phyloP scores from a whole-genome alignment of 169 alveolate species.

The Eimeria maxima region DNA sequence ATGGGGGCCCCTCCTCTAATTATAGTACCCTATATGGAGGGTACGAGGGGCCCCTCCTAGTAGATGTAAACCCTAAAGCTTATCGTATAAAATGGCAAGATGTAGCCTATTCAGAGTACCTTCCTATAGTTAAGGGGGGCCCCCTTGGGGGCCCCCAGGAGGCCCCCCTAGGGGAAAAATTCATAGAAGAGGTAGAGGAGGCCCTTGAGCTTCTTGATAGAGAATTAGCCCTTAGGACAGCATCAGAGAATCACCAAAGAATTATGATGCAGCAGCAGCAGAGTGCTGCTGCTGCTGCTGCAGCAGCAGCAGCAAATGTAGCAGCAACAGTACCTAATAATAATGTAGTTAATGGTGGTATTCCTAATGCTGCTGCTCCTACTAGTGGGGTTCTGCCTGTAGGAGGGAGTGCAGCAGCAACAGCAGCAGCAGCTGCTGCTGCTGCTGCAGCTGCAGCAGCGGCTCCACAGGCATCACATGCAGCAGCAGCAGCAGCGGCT shows the following conservation, averaged over 20 bases:
- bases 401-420: too few species aligned
- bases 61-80: slow-evolving; percentile 13
- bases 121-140: not conserved
- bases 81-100: not conserved
- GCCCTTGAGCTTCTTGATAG: slow-evolving; percentile 18
- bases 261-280: not conserved
- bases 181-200: not conserved
- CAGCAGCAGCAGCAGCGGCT: too few species aligned
- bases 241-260: not conserved
- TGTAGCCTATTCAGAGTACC: not conserved
- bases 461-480: too few species aligned
- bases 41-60: not conserved
- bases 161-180: not conserved
- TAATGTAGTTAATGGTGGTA: too few species aligned
- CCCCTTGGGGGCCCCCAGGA: too few species aligned
- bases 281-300: too few species aligned
- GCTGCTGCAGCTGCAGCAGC: too few species aligned
- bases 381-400: too few species aligned
- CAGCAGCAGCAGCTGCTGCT: too few species aligned
- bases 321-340: too few species aligned
- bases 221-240: not conserved
- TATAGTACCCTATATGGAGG: not conserved
- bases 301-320: too few species aligned
- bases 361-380: too few species aligned
- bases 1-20: not conserved